Evolutionary conservation across 768 basidiomycete genomes (phyloP).

Genomic region (Chlorophyllum brunneum): DNA sequence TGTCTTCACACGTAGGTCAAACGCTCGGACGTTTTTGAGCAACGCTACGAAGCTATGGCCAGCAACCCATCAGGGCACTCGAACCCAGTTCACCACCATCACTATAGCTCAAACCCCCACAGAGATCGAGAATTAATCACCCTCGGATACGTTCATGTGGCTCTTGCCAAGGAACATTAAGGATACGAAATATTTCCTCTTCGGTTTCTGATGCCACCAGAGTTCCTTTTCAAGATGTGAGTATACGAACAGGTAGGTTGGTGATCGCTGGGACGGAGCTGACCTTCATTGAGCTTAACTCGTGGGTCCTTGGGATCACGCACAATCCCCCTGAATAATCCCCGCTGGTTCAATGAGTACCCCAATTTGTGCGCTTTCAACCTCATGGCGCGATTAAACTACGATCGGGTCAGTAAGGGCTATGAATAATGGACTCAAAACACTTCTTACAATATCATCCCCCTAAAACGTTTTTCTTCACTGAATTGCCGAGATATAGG

Average conservation of each 20-base stretch:
- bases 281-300: slow-evolving; percentile 60
- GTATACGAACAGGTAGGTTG: neutral
- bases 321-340: slow-evolving; percentile 68
- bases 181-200: slow-evolving; percentile 76
- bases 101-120: too few relatives aligned
- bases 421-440: neutral
- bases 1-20: too few relatives aligned
- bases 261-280: neutral
- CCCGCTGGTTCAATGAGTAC: slow-evolving; percentile 85
- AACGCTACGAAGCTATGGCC: too few relatives aligned
- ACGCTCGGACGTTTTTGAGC: too few relatives aligned
- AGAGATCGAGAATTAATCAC: too few relatives aligned
- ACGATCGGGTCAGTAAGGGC: neutral
- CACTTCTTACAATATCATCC: slow-evolving; percentile 69
- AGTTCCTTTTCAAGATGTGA: slow-evolving; percentile 38
- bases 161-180: slow-evolving; percentile 80
- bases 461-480: slow-evolving; percentile 42
- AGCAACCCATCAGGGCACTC: too few relatives aligned
- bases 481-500: slow-evolving; percentile 1
- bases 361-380: slow-evolving; percentile 79
- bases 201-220: slow-evolving; percentile 82
- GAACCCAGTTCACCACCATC: too few relatives aligned
- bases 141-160: slow-evolving; percentile 67
- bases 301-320: slow-evolving; percentile 62
- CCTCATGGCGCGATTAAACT: slow-evolving; percentile 92